phyloP scores from a whole-genome alignment of 495 filamentous ascomycete species.

The Thozetella sp. region DNA sequence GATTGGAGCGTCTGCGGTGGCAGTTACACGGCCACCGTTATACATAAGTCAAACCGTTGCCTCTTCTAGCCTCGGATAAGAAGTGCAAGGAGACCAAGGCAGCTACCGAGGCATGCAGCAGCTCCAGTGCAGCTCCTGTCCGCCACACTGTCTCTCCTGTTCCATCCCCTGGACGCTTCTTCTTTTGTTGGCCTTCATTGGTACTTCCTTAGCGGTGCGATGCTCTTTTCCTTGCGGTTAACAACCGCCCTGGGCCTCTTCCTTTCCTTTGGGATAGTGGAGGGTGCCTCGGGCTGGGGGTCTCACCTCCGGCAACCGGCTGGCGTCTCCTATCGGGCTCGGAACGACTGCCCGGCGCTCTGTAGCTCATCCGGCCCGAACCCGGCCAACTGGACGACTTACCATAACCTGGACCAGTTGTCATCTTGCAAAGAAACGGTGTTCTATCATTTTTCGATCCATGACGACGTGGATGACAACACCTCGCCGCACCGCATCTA shows the following conservation, averaged over 20 bases:
- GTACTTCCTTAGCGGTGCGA: neutral
- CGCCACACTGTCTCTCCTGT: too few species aligned
- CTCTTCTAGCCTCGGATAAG: too few species aligned
- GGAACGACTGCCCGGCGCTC: slow-evolving; percentile 26
- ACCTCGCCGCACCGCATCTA: slow-evolving; percentile 23
- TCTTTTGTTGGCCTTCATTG: too few species aligned
- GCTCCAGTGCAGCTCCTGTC: too few species aligned
- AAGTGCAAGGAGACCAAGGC: too few species aligned
- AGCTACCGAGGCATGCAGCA: too few species aligned
- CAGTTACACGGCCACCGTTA: too few species aligned
- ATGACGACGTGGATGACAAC: slow-evolving; percentile 29
- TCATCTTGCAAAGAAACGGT: slow-evolving; percentile 23
- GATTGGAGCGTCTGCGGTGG: too few species aligned
- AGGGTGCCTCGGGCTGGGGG: neutral
- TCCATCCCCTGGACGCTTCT: too few species aligned
- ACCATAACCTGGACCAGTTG: slow-evolving; percentile 24
- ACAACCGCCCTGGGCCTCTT: neutral
- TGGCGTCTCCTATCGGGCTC: neutral
- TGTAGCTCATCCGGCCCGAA: slow-evolving; percentile 30
- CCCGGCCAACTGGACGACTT: slow-evolving; percentile 31
- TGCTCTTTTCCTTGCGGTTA: neutral
- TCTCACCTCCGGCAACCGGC: neutral
- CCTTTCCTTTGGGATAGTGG: slow-evolving; percentile 4
- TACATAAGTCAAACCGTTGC: too few species aligned
- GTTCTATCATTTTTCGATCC: slow-evolving; percentile 30